phyloP scores from a whole-genome alignment of 2,329 filamentous ascomycete genomes.

The Fusarium sp. region DNA sequence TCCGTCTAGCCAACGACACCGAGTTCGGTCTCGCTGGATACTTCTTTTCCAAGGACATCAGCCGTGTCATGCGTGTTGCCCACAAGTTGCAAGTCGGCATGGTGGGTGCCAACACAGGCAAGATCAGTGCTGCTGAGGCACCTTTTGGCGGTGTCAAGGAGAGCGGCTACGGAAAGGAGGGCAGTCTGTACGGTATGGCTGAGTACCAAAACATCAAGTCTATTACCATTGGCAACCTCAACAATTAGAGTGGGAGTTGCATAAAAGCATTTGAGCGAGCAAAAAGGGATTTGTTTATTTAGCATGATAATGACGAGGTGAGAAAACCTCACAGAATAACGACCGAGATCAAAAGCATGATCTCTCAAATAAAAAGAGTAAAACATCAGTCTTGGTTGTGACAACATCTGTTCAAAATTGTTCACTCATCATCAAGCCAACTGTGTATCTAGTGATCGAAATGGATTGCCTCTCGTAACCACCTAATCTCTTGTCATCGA shows the following conservation, averaged over 20 bases:
- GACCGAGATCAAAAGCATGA: not conserved
- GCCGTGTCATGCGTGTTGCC: conserved; percentile 56
- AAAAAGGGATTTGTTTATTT: conserved; percentile 29
- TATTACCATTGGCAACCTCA: conserved; percentile 47
- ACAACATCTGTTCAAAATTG: not conserved
- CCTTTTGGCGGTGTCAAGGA: conserved; percentile 51
- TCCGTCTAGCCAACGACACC: conserved; percentile 52
- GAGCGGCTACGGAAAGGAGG: conserved; percentile 50
- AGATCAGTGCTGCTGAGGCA: conserved; percentile 48
- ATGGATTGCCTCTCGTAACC: not conserved
- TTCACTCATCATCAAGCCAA: too few relatives aligned
- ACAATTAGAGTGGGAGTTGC: conserved; percentile 22
- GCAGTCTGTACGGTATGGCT: conserved; percentile 57
- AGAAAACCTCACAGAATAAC: conserved; percentile 22
- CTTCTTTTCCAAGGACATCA: conserved; percentile 48
- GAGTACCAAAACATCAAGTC: conserved; percentile 60
- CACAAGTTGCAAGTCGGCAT: conserved; percentile 71
- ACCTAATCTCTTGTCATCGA: not conserved
- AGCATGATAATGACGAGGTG: conserved; percentile 41
- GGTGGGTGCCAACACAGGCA: conserved; percentile 63
- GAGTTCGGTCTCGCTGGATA: conserved; percentile 51
- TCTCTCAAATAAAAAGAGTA: conserved; percentile 19
- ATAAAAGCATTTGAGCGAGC: not conserved
- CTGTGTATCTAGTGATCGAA: not conserved
- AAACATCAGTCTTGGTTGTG: not conserved